Conservation (phyloP, 345 rosid genomes). For the Eucalyptus coolabah region DNA sequence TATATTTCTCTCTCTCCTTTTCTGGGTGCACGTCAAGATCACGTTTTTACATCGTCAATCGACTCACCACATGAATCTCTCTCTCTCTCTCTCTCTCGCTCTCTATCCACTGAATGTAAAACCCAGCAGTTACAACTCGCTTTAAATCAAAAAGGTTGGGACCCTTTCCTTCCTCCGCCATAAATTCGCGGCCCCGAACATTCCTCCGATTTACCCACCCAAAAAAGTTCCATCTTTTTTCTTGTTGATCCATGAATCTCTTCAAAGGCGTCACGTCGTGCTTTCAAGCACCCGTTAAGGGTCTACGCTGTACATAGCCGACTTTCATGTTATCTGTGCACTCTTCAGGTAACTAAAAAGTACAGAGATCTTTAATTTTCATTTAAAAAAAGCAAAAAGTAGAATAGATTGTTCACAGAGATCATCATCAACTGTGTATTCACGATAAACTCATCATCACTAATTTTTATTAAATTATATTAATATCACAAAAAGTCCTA, state of each 20-base stretch:
- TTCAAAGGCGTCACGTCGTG: neutral
- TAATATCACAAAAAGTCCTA: no score
- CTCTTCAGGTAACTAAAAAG: neutral
- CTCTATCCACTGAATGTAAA: neutral
- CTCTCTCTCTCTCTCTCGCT: no score
- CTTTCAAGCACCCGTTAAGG: neutral
- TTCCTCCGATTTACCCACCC: neutral
- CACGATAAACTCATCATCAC: no score
- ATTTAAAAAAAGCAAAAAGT: neutral
- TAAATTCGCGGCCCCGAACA: conserved; percentile 10
- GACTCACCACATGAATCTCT: neutral
- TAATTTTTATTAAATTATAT: no score
- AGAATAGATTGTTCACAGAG: neutral
- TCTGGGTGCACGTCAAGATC: neutral
- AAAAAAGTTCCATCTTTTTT: neutral
- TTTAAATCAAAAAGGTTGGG: conserved; percentile 1
- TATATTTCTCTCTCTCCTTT: neutral
- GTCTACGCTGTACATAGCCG: neutral
- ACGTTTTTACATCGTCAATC: neutral
- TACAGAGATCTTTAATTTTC: neutral
- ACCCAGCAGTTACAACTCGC: neutral
- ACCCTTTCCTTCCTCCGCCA: conserved; percentile 6
- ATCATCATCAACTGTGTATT: no score
- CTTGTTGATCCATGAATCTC: neutral
- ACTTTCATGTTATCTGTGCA: neutral